phyloP scores from a whole-genome alignment of 1,284 basidiomycete species.

The Cryptococcus wingfieldii region DNA sequence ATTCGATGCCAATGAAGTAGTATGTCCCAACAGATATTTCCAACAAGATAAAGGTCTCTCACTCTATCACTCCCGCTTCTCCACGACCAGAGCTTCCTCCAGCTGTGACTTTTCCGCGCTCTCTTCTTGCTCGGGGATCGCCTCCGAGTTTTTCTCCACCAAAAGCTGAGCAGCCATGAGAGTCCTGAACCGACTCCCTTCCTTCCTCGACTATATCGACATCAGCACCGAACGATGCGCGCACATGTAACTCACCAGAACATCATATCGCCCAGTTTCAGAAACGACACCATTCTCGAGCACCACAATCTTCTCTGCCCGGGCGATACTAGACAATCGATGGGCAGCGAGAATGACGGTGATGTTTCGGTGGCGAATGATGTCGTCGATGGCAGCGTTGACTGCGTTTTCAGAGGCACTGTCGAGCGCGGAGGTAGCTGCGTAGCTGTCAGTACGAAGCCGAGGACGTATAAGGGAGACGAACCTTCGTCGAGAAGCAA shows the following conservation, averaged over 20 bases:
- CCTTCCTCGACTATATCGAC: conserved; percentile 55
- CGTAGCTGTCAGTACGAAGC: background rate
- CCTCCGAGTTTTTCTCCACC: conserved; percentile 31
- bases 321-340: conserved; percentile 74
- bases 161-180: conserved; percentile 80
- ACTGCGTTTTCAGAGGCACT: conserved; percentile 73
- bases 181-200: conserved; percentile 69
- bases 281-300: conserved; percentile 78
- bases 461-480: conserved; percentile 3
- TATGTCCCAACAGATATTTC: too few relatives aligned
- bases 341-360: conserved; percentile 88
- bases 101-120: background rate
- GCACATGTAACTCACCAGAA: conserved; percentile 56
- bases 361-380: conserved; percentile 68
- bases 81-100: background rate
- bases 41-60: too few relatives aligned
- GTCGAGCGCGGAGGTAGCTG: conserved; percentile 65
- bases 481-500: conserved; percentile 52
- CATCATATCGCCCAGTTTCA: conserved; percentile 77
- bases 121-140: background rate
- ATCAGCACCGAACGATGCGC: background rate
- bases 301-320: conserved; percentile 79
- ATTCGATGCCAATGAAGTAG: too few relatives aligned
- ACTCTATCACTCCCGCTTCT: background rate
- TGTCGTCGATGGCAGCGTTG: conserved; percentile 81